Conservation (phyloP, 2,329 filamentous ascomycete genomes). For the Paecilomyces dactylethromorphus region DNA sequence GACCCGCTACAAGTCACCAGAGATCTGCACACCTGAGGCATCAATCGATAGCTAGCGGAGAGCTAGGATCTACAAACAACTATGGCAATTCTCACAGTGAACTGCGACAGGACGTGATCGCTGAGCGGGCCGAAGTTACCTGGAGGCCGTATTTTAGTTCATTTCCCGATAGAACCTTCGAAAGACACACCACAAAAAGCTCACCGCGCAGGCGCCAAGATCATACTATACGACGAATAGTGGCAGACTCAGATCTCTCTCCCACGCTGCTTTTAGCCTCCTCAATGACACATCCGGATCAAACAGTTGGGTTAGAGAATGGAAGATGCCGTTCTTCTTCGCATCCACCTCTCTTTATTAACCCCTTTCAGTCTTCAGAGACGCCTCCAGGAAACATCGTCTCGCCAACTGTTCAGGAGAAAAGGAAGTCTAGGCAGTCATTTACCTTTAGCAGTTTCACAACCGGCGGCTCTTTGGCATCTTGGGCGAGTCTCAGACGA, state of each 20-base stretch:
- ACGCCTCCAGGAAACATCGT: background rate
- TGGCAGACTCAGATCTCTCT: conserved; percentile 35
- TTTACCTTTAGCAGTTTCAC: conserved; percentile 44
- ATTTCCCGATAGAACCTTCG: conserved; percentile 15
- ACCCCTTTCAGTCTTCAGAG: conserved; percentile 21
- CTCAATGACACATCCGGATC: conserved; percentile 20
- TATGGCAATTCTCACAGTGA: conserved; percentile 1
- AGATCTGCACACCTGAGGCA: conserved; percentile 49
- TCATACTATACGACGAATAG: conserved; percentile 35
- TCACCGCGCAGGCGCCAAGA: conserved; percentile 21
- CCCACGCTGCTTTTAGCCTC: conserved; percentile 46
- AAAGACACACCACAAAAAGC: conserved; percentile 32
- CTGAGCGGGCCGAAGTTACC: conserved; percentile 2
- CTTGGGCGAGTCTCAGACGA: conserved; percentile 29
- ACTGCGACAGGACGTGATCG: conserved; percentile 1
- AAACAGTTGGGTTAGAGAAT: conserved; percentile 17
- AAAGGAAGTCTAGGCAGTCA: conserved; percentile 33
- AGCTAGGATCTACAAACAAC: conserved; percentile 4
- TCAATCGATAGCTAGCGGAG: conserved; percentile 27
- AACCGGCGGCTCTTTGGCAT: conserved; percentile 30
- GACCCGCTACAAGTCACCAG: conserved; percentile 59
- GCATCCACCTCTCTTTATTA: conserved; percentile 21
- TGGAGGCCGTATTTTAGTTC: conserved; percentile 37
- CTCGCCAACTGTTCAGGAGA: background rate
- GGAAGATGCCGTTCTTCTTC: conserved; percentile 14